Evolutionary conservation across 2,329 filamentous ascomycete species (phyloP).

Genomic region (Aureobasidium sp.): DNA sequence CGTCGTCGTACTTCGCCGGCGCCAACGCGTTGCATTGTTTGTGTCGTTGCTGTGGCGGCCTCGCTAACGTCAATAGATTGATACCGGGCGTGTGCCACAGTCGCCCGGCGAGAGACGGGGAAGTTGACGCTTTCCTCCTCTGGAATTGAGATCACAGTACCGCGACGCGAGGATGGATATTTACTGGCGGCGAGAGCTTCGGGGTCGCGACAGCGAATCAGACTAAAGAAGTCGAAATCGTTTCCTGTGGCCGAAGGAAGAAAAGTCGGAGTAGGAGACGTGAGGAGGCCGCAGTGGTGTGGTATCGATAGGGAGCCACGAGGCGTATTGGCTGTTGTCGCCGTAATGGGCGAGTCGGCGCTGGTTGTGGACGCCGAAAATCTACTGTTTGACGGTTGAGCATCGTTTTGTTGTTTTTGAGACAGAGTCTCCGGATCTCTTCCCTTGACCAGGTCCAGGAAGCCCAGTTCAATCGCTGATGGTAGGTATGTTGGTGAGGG

Average conservation of each 20-base stretch:
- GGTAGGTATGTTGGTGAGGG: slow-evolving; percentile 3
- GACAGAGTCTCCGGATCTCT: slow-evolving; percentile 3
- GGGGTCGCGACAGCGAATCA: neutral
- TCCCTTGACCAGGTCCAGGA: neutral
- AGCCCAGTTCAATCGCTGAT: neutral
- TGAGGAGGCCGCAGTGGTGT: neutral
- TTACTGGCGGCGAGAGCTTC: neutral
- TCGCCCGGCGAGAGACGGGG: neutral
- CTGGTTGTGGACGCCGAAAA: neutral
- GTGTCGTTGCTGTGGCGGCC: neutral
- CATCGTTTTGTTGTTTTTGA: neutral
- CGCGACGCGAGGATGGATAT: neutral
- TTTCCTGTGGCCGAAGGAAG: neutral
- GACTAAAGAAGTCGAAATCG: slow-evolving; percentile 10
- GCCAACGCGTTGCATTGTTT: neutral
- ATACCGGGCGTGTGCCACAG: neutral
- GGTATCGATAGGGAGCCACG: neutral
- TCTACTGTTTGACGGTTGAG: neutral
- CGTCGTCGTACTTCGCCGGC: neutral
- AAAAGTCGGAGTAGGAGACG: slow-evolving; percentile 1
- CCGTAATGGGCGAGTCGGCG: neutral
- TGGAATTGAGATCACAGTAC: neutral
- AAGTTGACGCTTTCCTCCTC: neutral
- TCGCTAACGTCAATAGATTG: neutral
- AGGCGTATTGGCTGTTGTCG: neutral